Base-by-base conservation (phyloP, 2,329 filamentous ascomycete species). In the Plenodomus tracheiphilus region DNA sequence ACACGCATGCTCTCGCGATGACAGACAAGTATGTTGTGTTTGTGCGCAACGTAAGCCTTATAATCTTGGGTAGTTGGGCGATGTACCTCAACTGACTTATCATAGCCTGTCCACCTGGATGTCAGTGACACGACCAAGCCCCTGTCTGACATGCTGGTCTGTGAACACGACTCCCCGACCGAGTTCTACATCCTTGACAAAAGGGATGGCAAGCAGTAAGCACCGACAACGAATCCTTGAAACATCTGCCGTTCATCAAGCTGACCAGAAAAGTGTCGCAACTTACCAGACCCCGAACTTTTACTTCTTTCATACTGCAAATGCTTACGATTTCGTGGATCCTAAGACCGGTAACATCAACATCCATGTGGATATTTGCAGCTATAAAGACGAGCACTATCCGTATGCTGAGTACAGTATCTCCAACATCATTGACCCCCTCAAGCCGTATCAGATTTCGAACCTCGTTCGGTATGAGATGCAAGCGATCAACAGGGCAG, bases 1-100 rank as follows among this genome's bases (percentile, higher is more conserved):
- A 43, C 18, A 43, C 41, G 6, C 41, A 43, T 43, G 41, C 41
- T 22, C 25, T 43, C 19, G 28, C 30, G 13, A 43, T 43, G 30
- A 43, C 41, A 2, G 41, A 43, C n/a, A 43, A 43, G 30, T 34
- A 43, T 16, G 41, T 21, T 32, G 25, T 43, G 2, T 36, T 43
- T 3, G 41, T 43, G 17, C 32, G 30, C 6, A 43, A 43, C 30
- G 41, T 36, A 18, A 32, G 28, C 21, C 2, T 15, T 18, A 11
- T 36, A 13, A 7, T 9, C 40, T 32, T 2, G 34, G 4, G 13
- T 20, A 5, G 8, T 19, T 19, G n/a, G n/a, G n/a, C n/a, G n/a
- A n/a, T n/a, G n/a, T n/a, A n/a, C n/a, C n/a, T n/a, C n/a, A n/a
- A n/a, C n/a, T n/a, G n/a, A n/a, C n/a, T n/a, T n/a, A n/a, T n/a